Evolutionary conservation across 805 yeast genomes (phyloP), one percentile per base, ranked within the genome.

Genomic region (Aciculoconidium aculeatum): DNA sequence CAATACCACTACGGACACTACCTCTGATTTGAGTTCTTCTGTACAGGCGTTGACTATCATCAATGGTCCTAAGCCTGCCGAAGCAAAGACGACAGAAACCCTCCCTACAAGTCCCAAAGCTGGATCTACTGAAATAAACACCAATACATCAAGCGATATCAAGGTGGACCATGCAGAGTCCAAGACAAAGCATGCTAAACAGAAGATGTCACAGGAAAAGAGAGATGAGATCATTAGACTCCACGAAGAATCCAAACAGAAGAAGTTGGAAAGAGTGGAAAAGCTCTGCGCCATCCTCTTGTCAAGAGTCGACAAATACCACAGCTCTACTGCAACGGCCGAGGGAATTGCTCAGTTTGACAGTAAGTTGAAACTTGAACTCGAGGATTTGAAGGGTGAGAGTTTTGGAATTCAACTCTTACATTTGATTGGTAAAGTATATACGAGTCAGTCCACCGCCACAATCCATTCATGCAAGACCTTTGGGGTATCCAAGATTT

Each of bases 351-450:
- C 55, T 5, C 68, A 80, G 0, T 81, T 73, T 47, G 58, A 53
- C n/a, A 44, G 45, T 8, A 75, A 75, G 41, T 60, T 83, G 16
- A 55, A 60, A 21, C 61, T 63, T 31, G 92, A 83, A 48, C 72
- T 82, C 24, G 88, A 82, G 42, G 82, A 82, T 37, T 64, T 92
- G 50, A 92, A 92, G 55, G 75, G 86, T 70, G 98, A 92, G 65
- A 84, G 95, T 31, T 92, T 92, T 61, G 99, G 99, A 9, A 58
- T 90, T 28, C 95, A 90, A 57, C 66, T 92, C 28, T 62, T 90
- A 40, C 87, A 80, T 41, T 63, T 90, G 11, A 80, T 92, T 37
- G 96, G 97, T 11, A 71, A 70, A 36, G 73, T 84, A 4, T 92
- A 92, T 56, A 68, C 68, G 32, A 65, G 72, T 19, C 86, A 86